phyloP scores from a whole-genome alignment of 2,329 filamentous ascomycete genomes.

The Fusarium concolor region DNA sequence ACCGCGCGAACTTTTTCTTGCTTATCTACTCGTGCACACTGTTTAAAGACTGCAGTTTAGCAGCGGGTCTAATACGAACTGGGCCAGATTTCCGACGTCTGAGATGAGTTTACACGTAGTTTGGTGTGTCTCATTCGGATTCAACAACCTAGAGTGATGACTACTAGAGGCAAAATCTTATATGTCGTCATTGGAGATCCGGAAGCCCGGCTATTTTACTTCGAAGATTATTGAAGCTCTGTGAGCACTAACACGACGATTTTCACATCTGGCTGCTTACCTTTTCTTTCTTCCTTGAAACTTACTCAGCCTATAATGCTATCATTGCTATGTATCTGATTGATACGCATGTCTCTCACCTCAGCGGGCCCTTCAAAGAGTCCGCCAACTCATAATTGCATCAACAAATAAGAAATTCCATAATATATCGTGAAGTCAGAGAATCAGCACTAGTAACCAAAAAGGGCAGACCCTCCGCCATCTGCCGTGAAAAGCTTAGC shows the following conservation, averaged over 20 bases:
- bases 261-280: background rate
- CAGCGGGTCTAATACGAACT: background rate
- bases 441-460: slow-evolving; percentile 37
- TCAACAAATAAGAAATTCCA: slow-evolving; percentile 2
- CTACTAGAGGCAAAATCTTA: background rate
- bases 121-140: background rate
- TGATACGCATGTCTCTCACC: slow-evolving; percentile 13
- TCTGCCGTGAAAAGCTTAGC: slow-evolving; percentile 31
- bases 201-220: slow-evolving; percentile 10
- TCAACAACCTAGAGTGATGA: background rate
- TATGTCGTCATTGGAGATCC: slow-evolving; percentile 18
- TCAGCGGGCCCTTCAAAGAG: slow-evolving; percentile 9
- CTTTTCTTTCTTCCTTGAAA: background rate
- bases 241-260: slow-evolving; percentile 27
- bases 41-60: too few relatives aligned
- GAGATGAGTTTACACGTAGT: background rate
- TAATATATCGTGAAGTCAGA: background rate
- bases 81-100: background rate
- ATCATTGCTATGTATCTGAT: background rate
- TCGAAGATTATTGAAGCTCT: slow-evolving; percentile 8
- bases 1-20: slow-evolving; percentile 3
- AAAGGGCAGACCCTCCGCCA: slow-evolving; percentile 1
- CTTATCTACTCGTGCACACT: slow-evolving; percentile 1
- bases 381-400: slow-evolving; percentile 11
- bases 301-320: background rate